These are phyloP conservation scores for Vanrija sp. DNA, from an alignment of 1,284 basidiomycete species.

Conservation along the genomic window DNA sequence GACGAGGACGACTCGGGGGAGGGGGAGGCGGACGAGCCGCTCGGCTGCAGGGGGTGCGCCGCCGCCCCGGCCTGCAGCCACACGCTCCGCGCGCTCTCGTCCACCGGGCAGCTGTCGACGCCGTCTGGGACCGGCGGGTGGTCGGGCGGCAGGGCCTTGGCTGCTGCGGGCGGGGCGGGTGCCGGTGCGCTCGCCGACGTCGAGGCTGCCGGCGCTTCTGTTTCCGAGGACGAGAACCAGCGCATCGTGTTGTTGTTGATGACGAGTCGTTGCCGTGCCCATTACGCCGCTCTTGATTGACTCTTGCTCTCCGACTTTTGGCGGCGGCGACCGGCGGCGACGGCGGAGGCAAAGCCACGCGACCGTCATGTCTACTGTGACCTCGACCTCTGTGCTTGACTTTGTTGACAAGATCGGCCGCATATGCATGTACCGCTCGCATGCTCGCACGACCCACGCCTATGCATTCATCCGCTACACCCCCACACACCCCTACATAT, in stretches of 20 bases:
- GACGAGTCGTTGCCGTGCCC: not conserved
- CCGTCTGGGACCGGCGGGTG: conserved; percentile 18
- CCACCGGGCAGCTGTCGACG: conserved; percentile 65
- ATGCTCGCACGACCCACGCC: no score
- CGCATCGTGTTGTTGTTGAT: not conserved
- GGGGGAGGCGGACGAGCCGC: conserved; percentile 17
- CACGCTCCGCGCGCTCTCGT: conserved; percentile 53
- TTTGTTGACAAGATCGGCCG: not conserved
- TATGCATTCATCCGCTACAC: no score
- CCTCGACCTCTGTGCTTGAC: no score
- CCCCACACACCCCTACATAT: conserved; percentile 21
- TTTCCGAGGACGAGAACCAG: conserved; percentile 4
- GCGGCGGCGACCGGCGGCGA: no score
- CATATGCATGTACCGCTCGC: no score
- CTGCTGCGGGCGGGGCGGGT: not conserved
- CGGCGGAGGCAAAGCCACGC: no score
- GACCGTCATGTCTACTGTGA: not conserved
- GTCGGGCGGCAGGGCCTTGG: conserved; percentile 8
- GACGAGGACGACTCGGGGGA: conserved; percentile 43
- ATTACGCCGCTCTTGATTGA: no score
- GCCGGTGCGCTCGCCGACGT: not conserved
- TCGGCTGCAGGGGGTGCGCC: conserved; percentile 37
- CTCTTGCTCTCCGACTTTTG: no score
- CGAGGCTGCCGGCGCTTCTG: not conserved
- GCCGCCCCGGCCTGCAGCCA: conserved; percentile 43